Evolutionary conservation across 345 rosid genomes (phyloP), one percentile per base, ranked within the genome.

Genomic region (Pelargonium nanum): DNA sequence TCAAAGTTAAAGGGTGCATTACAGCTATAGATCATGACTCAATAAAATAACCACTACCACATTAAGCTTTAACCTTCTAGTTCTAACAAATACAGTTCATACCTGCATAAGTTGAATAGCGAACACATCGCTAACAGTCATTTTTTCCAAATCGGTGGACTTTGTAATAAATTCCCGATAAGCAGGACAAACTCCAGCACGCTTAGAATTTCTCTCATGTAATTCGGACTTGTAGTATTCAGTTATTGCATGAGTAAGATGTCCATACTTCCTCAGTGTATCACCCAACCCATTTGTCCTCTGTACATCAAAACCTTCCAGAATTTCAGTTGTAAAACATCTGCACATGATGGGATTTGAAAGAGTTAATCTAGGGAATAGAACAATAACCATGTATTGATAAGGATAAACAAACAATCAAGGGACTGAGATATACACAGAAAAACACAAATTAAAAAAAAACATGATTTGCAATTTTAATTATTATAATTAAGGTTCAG

Each of bases 91-190:
- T 67, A 70, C 20, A 64, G 6, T 26, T 23, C 23, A 48, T 80
- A 92, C 98, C 97, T 89, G 95, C 98, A 92, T 89, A 65, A 92
- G 93, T 79, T 89, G 95, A 68, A 75, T 78, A 48, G 93, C 85
- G 77, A 92, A 92, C 44, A 89, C 96, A 67, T 89, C 98, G 59
- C 94, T 74, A 56, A 87, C 83, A 26, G 96, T 89, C 84, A 87
- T 70, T 77, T 81, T 87, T 30, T 87, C 94, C 26, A 82, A 80
- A 25, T 89, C 97, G 72, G 83, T 78, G 73, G 91, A 89, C 69
- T 82, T 82, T 76, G 59, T 69, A 67, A 85, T 65, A 67, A 92
- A 92, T 63, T 81, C 78, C 63, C 77, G 74, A 52, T 68, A 87
- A 56, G 69, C 71, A 64, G 91, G 91, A 74, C 81, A 89, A 64